Percentiles rank a stretch among this genome's conserved stretches.
Evolutionary conservation across 768 basidiomycete genomes (phyloP).

Genomic region (Naematelia encephala): DNA sequence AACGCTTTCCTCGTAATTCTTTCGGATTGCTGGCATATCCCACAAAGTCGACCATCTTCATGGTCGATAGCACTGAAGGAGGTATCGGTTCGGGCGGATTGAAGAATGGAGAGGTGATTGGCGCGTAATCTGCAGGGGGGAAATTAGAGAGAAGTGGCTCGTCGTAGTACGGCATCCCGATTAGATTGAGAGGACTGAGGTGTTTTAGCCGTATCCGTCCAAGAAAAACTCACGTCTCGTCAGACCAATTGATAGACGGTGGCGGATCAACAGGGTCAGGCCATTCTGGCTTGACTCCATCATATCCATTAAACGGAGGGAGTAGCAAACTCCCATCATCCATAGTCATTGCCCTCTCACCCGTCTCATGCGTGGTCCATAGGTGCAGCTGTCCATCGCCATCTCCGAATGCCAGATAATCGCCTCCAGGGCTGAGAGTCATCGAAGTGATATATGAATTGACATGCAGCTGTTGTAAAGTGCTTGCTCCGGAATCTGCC

Average conservation of each 20-base stretch:
- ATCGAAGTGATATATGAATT: constrained; percentile 70
- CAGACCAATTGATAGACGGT: constrained; percentile 74
- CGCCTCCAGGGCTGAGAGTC: constrained; percentile 77
- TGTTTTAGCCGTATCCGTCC: not conserved
- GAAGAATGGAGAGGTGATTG: constrained; percentile 57
- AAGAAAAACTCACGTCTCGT: constrained; percentile 63
- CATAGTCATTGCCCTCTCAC: constrained; percentile 20
- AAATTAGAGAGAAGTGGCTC: constrained; percentile 66
- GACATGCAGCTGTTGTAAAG: constrained; percentile 41
- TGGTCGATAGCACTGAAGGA: constrained; percentile 66
- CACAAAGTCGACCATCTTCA: constrained; percentile 84
- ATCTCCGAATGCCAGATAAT: constrained; percentile 91
- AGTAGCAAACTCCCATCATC: constrained; percentile 26
- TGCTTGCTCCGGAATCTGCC: constrained; percentile 6
- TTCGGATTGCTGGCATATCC: constrained; percentile 85
- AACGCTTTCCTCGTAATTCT: constrained; percentile 77
- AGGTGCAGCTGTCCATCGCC: constrained; percentile 79
- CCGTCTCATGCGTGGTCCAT: constrained; percentile 65
- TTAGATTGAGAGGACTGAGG: constrained; percentile 80
- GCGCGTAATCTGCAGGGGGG: constrained; percentile 45
- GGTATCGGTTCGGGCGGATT: constrained; percentile 73
- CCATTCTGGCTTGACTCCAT: constrained; percentile 77
- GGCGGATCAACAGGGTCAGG: constrained; percentile 68
- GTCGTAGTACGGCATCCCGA: constrained; percentile 84
- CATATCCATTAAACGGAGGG: constrained; percentile 77